Evolutionary conservation across 2,329 filamentous ascomycete genomes (phyloP).

Genomic region (Penicillium rolfsii): DNA sequence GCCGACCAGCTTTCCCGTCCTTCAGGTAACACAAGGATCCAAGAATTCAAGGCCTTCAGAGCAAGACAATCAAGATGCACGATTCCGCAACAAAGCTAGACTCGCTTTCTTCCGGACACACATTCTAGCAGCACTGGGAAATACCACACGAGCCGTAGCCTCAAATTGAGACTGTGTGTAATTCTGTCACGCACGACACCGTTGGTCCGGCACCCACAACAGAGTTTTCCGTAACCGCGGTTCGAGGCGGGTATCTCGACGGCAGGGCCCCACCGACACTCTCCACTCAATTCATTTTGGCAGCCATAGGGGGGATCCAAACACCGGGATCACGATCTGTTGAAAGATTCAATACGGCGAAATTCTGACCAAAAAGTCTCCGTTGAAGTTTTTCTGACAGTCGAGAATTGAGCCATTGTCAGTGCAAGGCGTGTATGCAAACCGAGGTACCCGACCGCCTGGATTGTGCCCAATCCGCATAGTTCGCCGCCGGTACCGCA

Average conservation of each 20-base stretch:
- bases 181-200: neutral
- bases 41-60: neutral
- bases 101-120: neutral
- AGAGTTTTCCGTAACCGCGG: conserved; percentile 7
- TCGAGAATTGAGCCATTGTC: neutral
- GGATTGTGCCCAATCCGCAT: neutral
- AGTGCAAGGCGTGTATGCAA: neutral
- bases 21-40: conserved; percentile 12
- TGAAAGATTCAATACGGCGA: neutral
- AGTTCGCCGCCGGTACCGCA: conserved; percentile 13
- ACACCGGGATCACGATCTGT: conserved; percentile 5
- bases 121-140: neutral
- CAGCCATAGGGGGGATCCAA: conserved; percentile 4
- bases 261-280: conserved; percentile 16
- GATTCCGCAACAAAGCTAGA: neutral
- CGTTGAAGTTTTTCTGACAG: neutral
- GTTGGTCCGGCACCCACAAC: conserved; percentile 1
- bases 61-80: conserved; percentile 1
- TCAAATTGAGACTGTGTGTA: neutral
- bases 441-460: neutral
- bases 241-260: conserved; percentile 16
- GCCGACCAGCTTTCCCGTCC: conserved; percentile 11
- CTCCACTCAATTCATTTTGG: conserved; percentile 13
- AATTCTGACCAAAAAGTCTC: neutral
- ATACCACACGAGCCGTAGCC: neutral